phyloP scores from a whole-genome alignment of 805 yeast species.

The Debaryomyces prosopidis region DNA sequence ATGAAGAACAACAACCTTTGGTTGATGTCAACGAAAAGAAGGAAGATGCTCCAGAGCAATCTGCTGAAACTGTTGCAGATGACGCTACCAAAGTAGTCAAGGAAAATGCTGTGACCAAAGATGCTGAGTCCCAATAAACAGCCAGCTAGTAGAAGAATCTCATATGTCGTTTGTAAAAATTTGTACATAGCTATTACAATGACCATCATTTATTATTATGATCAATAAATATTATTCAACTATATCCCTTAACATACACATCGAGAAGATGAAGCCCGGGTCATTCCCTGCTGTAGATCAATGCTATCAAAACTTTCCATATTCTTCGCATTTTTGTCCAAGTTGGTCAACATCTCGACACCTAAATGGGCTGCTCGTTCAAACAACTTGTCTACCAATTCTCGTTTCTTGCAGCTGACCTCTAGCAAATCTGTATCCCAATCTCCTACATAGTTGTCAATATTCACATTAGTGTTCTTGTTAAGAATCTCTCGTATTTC shows the following conservation, averaged over 20 bases:
- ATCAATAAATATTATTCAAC: too few relatives aligned
- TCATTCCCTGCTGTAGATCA: constrained; percentile 18
- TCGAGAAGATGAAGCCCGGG: constrained; percentile 6
- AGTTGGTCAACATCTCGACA: constrained; percentile 13
- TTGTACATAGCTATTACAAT: neutral
- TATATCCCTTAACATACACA: constrained; percentile 20
- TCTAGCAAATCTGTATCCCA: constrained; percentile 37
- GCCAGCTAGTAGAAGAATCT: too few relatives aligned
- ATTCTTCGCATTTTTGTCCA: constrained; percentile 5
- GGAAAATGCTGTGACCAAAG: neutral
- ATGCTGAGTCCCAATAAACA: neutral
- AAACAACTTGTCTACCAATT: constrained; percentile 35
- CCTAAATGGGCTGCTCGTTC: constrained; percentile 39
- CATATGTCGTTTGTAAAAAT: too few relatives aligned
- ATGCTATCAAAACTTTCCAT: constrained; percentile 33
- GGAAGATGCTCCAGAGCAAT: neutral
- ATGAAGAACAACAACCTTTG: constrained; percentile 33
- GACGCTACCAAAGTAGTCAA: constrained; percentile 1
- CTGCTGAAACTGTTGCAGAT: constrained; percentile 3
- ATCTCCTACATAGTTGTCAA: constrained; percentile 26
- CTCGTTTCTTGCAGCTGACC: constrained; percentile 30
- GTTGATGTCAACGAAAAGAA: neutral
- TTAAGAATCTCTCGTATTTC: constrained; percentile 37
- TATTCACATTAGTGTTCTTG: constrained; percentile 13
- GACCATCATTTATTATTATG: neutral